Evolutionary conservation across 331 rosid genomes (phyloP).

Genomic region (Quercus phellos): DNA sequence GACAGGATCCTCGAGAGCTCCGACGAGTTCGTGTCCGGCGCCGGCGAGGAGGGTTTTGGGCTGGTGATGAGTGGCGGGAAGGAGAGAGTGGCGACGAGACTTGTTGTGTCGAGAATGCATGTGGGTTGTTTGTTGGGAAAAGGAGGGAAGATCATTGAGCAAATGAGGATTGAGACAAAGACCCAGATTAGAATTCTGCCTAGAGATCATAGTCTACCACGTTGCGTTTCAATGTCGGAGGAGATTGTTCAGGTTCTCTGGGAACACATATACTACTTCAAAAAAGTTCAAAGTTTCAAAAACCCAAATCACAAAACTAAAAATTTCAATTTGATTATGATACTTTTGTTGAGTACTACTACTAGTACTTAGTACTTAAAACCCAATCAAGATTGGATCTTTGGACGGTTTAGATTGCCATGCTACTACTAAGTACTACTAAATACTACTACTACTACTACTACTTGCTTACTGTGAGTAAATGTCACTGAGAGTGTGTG

Average conservation of each 20-base stretch:
- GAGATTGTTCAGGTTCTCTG: slow-evolving; percentile 94
- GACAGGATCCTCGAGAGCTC: slow-evolving; percentile 88
- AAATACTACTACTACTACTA: too few relatives aligned
- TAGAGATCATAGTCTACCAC: slow-evolving; percentile 88
- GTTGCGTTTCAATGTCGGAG: slow-evolving; percentile 91
- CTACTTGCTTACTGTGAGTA: too few relatives aligned
- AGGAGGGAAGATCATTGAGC: slow-evolving; percentile 99
- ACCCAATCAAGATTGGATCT: too few relatives aligned
- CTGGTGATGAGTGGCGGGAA: slow-evolving; percentile 37
- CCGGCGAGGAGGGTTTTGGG: slow-evolving; percentile 63
- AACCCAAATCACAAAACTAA: too few relatives aligned
- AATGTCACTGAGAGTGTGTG: too few relatives aligned
- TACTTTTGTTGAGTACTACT: too few relatives aligned
- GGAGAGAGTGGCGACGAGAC: slow-evolving; percentile 68
- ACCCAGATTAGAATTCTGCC: slow-evolving; percentile 97
- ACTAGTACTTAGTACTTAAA: too few relatives aligned
- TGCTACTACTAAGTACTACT: background rate
- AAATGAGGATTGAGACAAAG: slow-evolving; percentile 96
- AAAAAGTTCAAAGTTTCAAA: too few relatives aligned
- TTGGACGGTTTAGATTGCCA: slow-evolving; percentile 18
- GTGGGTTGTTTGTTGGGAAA: slow-evolving; percentile 97
- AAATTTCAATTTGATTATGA: too few relatives aligned
- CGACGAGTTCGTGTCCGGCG: slow-evolving; percentile 48
- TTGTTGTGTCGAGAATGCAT: slow-evolving; percentile 95
- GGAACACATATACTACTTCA: too few relatives aligned